Conservation (phyloP, 176 grass and related monocot genomes). For the Aechmea fasciata region DNA sequence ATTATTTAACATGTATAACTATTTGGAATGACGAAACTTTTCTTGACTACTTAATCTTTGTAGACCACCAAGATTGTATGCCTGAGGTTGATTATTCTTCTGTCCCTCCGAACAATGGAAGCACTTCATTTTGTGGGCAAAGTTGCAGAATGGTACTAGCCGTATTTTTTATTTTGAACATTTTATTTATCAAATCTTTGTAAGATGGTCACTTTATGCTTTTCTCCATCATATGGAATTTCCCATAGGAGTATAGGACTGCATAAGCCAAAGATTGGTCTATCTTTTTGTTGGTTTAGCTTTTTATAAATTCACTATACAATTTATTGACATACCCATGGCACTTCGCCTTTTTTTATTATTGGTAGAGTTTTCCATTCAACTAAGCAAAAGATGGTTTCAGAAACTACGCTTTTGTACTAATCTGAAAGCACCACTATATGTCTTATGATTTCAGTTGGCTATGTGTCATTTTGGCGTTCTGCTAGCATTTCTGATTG, state of each 20-base stretch:
- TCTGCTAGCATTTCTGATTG: no score
- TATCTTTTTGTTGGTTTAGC: no score
- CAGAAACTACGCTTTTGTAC: neutral
- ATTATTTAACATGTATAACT: neutral
- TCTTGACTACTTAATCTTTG: conserved; percentile 21
- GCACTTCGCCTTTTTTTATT: no score
- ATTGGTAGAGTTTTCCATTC: no score
- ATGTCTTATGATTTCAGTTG: no score
- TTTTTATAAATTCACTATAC: no score
- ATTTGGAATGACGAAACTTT: conserved; percentile 9
- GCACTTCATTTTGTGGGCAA: conserved; percentile 53
- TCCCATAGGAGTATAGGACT: no score
- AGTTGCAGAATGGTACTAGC: conserved; percentile 70
- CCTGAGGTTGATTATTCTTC: conserved; percentile 23
- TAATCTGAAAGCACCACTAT: neutral
- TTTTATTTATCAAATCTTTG: neutral
- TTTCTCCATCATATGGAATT: neutral
- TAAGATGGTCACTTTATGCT: neutral
- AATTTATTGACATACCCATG: no score
- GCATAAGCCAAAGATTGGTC: no score
- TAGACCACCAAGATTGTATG: conserved; percentile 73
- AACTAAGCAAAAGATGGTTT: neutral
- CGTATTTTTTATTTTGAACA: neutral
- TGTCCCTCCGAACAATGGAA: conserved; percentile 15
- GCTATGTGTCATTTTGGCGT: no score